Evolutionary conservation across 805 yeast genomes (phyloP), one percentile per base, ranked within the genome.

Genomic region (Kodamaea restingae): DNA sequence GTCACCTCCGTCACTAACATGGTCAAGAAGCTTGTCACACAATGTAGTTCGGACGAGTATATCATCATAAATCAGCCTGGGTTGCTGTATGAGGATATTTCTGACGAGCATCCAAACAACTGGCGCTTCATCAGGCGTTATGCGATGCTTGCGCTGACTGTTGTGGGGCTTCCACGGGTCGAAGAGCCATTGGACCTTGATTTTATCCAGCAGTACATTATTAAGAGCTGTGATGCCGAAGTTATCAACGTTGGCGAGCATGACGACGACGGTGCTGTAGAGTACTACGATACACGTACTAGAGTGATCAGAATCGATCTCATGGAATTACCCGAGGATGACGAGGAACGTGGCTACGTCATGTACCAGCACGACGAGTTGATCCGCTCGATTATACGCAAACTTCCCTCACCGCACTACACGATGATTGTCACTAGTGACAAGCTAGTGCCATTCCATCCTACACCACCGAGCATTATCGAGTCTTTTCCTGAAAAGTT

Each of bases 331-430:
- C 58, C 63, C 0, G 14, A 4, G 32, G 40, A 38, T 6, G 55
- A 54, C 10, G 54, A 41, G 4, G 53, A 51, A 14, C 48, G 65
- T 7, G 41, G 42, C 6, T 47, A 48, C 14, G 63, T 62, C 1
- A 52, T 78, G 22, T 48, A 55, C 10, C 52, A 61, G 20, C 64
- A 71, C 35, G 80, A 75, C 47, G 73, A 68, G 33, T 60, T 66
- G 33, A 49, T 86, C 8, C 66, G 83, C 38, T 67, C 69, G 14
- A 68, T 84, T 3, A 45, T 84, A n/a, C 73, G 84, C 26, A 78
- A 76, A 39, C 57, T 84, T 9, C 96, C 96, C 1, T 71, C 90
- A 0, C 95, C 96, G 0, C 75, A 76, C 43, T 73, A 72, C 40
- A 67, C 88, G 2, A 61, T 88, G 2, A 56, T 87, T 2, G 65